A percentile compares a stretch with the other conserved stretches of the same genome.
These are phyloP conservation scores for Marsdenia floribunda DNA, from an alignment of 257 asterid genomes.

Conservation along the genomic window DNA sequence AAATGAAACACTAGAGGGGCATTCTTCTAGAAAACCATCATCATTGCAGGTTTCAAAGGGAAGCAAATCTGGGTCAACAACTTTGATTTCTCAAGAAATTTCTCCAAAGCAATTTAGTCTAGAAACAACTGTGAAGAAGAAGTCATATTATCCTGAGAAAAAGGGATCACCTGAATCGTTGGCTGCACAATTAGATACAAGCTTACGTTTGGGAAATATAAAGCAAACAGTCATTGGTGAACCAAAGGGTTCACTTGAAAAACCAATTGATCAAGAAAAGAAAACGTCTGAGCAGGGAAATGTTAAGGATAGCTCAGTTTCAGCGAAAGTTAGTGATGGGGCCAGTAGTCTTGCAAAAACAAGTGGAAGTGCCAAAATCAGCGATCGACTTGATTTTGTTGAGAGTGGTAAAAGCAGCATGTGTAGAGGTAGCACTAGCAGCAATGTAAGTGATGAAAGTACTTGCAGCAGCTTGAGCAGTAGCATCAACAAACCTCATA, in stretches of 20 bases:
- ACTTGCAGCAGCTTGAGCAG: conserved; percentile 64
- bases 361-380: conserved; percentile 49
- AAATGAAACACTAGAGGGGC: conserved; percentile 33
- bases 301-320: conserved; percentile 35
- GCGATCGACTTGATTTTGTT: conserved; percentile 40
- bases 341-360: conserved; percentile 45
- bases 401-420: conserved; percentile 70
- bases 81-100: conserved; percentile 22
- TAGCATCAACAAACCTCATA: conserved; percentile 64
- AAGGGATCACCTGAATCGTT: conserved; percentile 12
- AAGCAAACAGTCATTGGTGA: conserved; percentile 19
- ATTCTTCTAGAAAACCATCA: conserved; percentile 33
- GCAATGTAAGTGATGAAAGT: conserved; percentile 64
- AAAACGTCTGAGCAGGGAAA: conserved; percentile 35
- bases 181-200: conserved; percentile 25
- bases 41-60: conserved; percentile 36
- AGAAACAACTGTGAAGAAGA: conserved; percentile 18
- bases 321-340: conserved; percentile 46
- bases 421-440: conserved; percentile 69
- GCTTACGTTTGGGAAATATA: conserved; percentile 22
- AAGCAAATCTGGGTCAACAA: conserved; percentile 29
- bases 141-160: conserved; percentile 15
- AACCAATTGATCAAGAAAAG: conserved; percentile 34
- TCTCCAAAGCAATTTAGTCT: conserved; percentile 17
- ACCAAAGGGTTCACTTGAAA: conserved; percentile 28